Evolutionary conservation across 2,329 filamentous ascomycete species (phyloP).

Genomic region (Ceratocystis harringtonii): DNA sequence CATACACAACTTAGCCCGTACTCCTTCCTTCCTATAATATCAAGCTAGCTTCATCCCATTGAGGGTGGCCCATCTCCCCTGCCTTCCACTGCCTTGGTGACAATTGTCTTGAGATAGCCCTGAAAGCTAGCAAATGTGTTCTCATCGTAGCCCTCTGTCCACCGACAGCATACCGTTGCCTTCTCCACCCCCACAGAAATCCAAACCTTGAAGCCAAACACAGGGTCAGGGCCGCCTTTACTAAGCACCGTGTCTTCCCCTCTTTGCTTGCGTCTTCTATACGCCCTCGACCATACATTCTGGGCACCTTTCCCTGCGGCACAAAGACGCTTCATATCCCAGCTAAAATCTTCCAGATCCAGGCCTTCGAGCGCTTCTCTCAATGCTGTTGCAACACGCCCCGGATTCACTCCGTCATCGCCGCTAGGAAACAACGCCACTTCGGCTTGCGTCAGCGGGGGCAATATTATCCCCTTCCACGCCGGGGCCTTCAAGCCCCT

Average conservation of each 20-base stretch:
- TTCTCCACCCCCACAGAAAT: not conserved
- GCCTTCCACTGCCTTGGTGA: not conserved
- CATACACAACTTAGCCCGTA: too few species aligned
- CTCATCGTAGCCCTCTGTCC: constrained; percentile 60
- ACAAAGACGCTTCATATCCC: constrained; percentile 36
- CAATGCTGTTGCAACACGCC: constrained; percentile 25
- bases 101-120: constrained; percentile 48
- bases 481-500: constrained; percentile 29
- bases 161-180: constrained; percentile 25
- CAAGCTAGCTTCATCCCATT: too few species aligned
- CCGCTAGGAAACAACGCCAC: constrained; percentile 32
- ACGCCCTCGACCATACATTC: constrained; percentile 43
- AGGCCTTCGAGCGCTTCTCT: constrained; percentile 38
- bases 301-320: constrained; percentile 50
- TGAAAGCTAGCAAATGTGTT: constrained; percentile 76
- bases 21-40: not conserved
- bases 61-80: too few species aligned
- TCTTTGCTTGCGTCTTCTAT: constrained; percentile 7
- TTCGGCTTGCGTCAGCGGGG: constrained; percentile 28
- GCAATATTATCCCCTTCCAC: constrained; percentile 30
- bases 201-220: constrained; percentile 17
- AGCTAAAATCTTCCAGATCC: constrained; percentile 47
- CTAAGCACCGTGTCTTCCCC: constrained; percentile 15
- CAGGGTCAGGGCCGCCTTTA: constrained; percentile 7
- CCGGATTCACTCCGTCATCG: constrained; percentile 27